Percentiles rank a stretch among this genome's conserved stretches.
Evolutionary conservation across 495 filamentous ascomycete genomes (phyloP).

Genomic region (Opeltia flavorubescens): DNA sequence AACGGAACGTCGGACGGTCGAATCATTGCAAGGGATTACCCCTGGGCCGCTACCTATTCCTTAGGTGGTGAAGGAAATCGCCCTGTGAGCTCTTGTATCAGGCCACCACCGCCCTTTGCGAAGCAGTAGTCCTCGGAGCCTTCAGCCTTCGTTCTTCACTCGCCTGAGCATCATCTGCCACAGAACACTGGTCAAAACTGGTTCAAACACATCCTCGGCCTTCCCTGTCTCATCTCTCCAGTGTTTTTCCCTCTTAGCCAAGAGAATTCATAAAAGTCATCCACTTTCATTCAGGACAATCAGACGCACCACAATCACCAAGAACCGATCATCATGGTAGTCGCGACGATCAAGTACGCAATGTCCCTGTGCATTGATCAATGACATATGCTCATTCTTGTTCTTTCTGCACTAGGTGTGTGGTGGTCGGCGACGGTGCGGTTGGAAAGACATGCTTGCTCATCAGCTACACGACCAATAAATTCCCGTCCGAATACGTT

Average conservation of each 20-base stretch:
- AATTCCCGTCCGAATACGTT: constrained; percentile 98
- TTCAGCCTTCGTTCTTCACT: not conserved
- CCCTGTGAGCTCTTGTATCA: not conserved
- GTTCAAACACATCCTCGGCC: not conserved
- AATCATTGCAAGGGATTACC: not conserved
- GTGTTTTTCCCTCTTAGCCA: no score
- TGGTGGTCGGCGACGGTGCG: constrained; percentile 97
- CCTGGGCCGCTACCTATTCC: not conserved
- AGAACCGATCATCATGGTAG: constrained; percentile 48
- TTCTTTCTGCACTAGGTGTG: constrained; percentile 50
- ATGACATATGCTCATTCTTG: not conserved
- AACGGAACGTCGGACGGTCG: not conserved
- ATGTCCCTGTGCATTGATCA: not conserved
- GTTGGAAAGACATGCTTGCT: constrained; percentile 97
- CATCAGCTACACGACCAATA: constrained; percentile 99
- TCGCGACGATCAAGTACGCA: constrained; percentile 73
- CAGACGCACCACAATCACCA: not conserved
- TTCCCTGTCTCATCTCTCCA: no score
- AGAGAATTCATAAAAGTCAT: not conserved
- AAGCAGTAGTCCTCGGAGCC: not conserved
- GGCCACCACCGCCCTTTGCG: not conserved
- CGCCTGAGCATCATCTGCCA: not conserved
- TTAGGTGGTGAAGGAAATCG: not conserved
- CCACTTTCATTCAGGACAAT: not conserved
- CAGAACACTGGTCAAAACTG: not conserved